phyloP scores from a whole-genome alignment of 2,329 filamentous ascomycete genomes.

The Alternaria incomplexa region DNA sequence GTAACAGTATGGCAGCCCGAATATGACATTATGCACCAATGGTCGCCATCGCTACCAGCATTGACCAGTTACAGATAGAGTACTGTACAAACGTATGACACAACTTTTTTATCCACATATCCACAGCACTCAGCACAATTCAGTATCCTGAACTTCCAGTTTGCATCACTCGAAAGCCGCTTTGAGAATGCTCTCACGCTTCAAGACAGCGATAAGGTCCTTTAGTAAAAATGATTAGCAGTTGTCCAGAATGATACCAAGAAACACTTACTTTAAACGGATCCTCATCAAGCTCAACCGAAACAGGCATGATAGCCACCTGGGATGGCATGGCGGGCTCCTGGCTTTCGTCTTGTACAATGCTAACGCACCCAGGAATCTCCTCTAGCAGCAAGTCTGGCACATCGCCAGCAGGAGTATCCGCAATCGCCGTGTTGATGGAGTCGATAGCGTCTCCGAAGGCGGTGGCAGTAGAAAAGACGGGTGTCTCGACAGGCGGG shows the following conservation, averaged over 20 bases:
- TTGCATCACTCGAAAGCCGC: conserved; percentile 6
- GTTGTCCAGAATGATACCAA: not conserved
- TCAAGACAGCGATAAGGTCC: conserved; percentile 12
- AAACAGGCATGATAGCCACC: not conserved
- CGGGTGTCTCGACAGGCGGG: not conserved
- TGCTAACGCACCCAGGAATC: not conserved
- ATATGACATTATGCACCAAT: not conserved
- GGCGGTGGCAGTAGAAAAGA: not conserved
- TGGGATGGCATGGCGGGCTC: not conserved
- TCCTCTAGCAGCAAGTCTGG: not conserved
- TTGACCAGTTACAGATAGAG: too few species aligned
- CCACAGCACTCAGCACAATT: not conserved
- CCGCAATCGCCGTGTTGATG: not conserved
- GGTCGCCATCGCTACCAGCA: not conserved
- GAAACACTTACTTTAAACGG: conserved; percentile 14
- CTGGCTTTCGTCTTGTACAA: not conserved
- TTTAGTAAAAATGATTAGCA: not conserved
- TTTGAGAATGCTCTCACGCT: conserved; percentile 9
- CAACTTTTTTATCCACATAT: not conserved
- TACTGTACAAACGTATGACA: not conserved
- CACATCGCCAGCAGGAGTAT: not conserved
- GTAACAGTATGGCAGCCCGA: not conserved
- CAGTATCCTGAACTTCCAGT: not conserved
- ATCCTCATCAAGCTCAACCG: not conserved
- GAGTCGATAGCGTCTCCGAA: not conserved